A percentile compares a stretch with the other conserved stretches of the same genome.
Conservation (phyloP, 352 stramenopile genomes). For the Phytophthora pini region DNA sequence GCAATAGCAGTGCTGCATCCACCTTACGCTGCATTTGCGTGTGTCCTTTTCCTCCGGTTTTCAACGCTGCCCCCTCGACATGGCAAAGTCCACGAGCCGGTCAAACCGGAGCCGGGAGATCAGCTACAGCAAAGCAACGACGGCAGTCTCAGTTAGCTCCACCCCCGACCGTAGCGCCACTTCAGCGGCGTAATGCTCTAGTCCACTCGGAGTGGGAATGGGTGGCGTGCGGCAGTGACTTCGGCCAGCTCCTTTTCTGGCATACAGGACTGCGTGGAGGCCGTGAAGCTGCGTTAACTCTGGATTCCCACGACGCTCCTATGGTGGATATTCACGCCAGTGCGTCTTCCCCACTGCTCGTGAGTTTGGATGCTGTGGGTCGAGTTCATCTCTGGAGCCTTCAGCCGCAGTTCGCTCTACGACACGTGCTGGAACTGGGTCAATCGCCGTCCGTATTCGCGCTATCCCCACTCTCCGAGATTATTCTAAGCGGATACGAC, state of each 20-base stretch:
- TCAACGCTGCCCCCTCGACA: conserved; percentile 36
- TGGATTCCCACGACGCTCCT: conserved; percentile 62
- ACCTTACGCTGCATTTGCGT: conserved; percentile 45
- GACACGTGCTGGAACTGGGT: conserved; percentile 56
- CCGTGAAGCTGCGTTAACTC: conserved; percentile 39
- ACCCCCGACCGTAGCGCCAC: conserved; percentile 10
- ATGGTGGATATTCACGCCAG: conserved; percentile 52
- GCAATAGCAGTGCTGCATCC: not conserved
- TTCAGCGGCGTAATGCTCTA: conserved; percentile 35
- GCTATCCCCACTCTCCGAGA: conserved; percentile 56
- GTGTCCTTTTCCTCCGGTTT: conserved; percentile 68
- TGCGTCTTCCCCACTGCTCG: conserved; percentile 53
- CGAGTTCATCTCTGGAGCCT: conserved; percentile 64
- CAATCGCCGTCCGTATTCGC: conserved; percentile 59
- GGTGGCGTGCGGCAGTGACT: conserved; percentile 69
- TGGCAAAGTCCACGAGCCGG: conserved; percentile 43
- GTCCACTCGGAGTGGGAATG: conserved; percentile 65
- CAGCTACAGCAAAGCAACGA: conserved; percentile 17
- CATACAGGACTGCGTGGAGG: conserved; percentile 58
- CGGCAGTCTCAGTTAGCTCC: conserved; percentile 17
- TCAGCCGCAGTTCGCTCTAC: conserved; percentile 60
- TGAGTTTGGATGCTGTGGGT: conserved; percentile 57
- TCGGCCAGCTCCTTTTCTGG: conserved; percentile 76
- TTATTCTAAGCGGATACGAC: conserved; percentile 68
- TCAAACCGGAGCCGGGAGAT: conserved; percentile 28